A percentile compares a stretch with the other conserved stretches of the same genome.
Evolutionary conservation across 768 basidiomycete genomes (phyloP).

Genomic region (Mycena pura): DNA sequence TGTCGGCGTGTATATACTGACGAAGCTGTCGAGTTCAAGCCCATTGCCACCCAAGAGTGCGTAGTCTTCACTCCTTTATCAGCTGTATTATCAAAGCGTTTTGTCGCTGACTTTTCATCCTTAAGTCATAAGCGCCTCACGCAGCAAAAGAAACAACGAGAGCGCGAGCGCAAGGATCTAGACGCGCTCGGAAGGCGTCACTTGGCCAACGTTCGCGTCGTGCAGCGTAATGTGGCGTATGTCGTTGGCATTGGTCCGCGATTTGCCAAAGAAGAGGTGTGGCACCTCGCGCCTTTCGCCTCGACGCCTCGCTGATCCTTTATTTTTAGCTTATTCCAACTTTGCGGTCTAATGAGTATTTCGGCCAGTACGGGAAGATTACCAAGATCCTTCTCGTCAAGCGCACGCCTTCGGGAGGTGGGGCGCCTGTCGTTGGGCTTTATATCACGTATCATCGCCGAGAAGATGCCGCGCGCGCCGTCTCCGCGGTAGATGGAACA

Average conservation of each 20-base stretch:
- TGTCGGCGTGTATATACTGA: conserved; percentile 94
- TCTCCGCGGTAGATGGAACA: conserved; percentile 91
- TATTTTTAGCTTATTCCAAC: conserved; percentile 80
- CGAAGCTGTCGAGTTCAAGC: conserved; percentile 92
- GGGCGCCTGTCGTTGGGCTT: conserved; percentile 83
- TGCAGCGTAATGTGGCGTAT: conserved; percentile 95
- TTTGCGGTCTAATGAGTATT: conserved; percentile 93
- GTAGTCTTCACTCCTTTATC: conserved; percentile 40
- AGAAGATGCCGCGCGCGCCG: conserved; percentile 94
- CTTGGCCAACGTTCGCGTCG: conserved; percentile 93
- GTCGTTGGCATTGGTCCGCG: conserved; percentile 94
- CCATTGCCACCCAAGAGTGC: conserved; percentile 94
- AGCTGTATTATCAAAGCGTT: conserved; percentile 24
- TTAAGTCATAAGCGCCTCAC: conserved; percentile 90
- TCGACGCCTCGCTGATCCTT: conserved; percentile 21
- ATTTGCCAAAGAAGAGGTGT: conserved; percentile 95
- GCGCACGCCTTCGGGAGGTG: conserved; percentile 77
- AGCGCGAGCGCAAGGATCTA: conserved; percentile 95
- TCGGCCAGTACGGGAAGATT: conserved; percentile 99
- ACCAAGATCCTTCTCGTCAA: conserved; percentile 93
- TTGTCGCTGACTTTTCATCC: conserved; percentile 15
- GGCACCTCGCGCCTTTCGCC: conserved; percentile 31
- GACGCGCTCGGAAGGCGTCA: conserved; percentile 85
- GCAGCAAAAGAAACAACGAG: conserved; percentile 93
- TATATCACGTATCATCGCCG: conserved; percentile 96